A percentile compares a stretch with the other conserved stretches of the same genome.
These are phyloP conservation scores for Arthrobotrys conoides DNA, from an alignment of 2,329 filamentous ascomycete species.

Conservation along the genomic window DNA sequence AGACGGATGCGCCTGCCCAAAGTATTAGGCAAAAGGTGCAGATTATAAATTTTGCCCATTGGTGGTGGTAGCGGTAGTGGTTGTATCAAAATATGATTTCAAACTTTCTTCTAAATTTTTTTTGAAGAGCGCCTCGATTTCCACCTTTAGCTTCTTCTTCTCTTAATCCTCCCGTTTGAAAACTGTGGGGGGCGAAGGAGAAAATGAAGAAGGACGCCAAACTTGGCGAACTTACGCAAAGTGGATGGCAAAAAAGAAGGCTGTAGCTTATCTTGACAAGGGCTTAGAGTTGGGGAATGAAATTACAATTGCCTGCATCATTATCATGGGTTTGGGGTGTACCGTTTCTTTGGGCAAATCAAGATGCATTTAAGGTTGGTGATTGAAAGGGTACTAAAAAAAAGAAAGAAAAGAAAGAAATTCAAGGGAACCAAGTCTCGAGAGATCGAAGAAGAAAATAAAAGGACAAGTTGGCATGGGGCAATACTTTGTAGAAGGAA, in stretches of 20 bases:
- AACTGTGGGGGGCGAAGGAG: constrained; percentile 9
- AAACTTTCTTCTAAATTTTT: constrained; percentile 17
- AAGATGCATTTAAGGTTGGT: constrained; percentile 32
- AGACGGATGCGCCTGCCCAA: constrained; percentile 49
- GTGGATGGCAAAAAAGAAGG: constrained; percentile 58
- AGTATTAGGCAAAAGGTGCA: constrained; percentile 45
- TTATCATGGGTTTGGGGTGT: constrained; percentile 23
- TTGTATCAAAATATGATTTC: constrained; percentile 25
- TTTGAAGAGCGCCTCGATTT: constrained; percentile 42
- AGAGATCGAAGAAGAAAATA: constrained; percentile 4
- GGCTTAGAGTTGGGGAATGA: constrained; percentile 16
- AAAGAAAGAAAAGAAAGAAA: constrained; percentile 1
- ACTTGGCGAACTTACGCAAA: constrained; percentile 59
- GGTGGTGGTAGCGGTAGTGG: not conserved
- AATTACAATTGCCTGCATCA: constrained; percentile 25
- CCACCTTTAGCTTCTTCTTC: constrained; percentile 9
- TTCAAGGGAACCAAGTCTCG: constrained; percentile 6
- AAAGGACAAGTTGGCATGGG: constrained; percentile 55
- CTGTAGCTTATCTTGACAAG: constrained; percentile 60
- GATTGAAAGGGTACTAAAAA: not conserved
- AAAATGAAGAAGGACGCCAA: constrained; percentile 6
- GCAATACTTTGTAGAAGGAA: constrained; percentile 4
- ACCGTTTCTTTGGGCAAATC: constrained; percentile 19
- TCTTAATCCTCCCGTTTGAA: not conserved
- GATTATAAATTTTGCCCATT: constrained; percentile 43